phyloP scores from a whole-genome alignment of 1,284 basidiomycete genomes.

The Takashimella koratensis region DNA sequence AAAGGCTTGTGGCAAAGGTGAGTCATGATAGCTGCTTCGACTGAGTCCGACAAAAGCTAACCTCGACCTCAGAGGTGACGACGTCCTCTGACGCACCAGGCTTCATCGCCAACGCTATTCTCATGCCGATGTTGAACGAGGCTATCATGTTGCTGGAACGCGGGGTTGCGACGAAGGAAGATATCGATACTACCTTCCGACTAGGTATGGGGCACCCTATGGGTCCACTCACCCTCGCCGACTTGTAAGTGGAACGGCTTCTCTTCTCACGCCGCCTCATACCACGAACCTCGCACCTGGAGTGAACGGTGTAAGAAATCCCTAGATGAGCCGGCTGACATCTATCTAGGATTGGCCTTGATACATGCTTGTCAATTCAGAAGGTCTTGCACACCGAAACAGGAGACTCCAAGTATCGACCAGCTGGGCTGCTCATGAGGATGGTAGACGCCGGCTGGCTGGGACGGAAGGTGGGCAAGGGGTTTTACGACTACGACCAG shows the following conservation, averaged over 20 bases:
- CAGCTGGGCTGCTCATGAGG: constrained; percentile 78
- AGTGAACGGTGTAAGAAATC: too few relatives aligned
- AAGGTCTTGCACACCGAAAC: constrained; percentile 83
- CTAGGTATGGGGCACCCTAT: constrained; percentile 96
- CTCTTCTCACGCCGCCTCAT: too few relatives aligned
- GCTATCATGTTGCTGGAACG: constrained; percentile 90
- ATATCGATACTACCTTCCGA: constrained; percentile 90
- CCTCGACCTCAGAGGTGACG: constrained; percentile 64
- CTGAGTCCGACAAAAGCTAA: neutral
- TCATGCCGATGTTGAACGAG: constrained; percentile 57
- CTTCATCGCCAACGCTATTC: constrained; percentile 52
- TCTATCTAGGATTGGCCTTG: constrained; percentile 68
- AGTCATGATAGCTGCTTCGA: constrained; percentile 10
- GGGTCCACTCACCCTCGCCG: constrained; percentile 82
- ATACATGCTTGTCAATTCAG: constrained; percentile 86
- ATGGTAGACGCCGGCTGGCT: constrained; percentile 97
- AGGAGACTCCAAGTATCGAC: constrained; percentile 95
- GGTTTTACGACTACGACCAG: constrained; percentile 68
- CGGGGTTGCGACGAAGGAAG: constrained; percentile 85
- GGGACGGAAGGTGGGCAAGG: constrained; percentile 69
- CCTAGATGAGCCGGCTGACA: too few relatives aligned
- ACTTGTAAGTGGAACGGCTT: constrained; percentile 53
- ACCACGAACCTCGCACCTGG: too few relatives aligned
- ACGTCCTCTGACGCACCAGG: constrained; percentile 86
- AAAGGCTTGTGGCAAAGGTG: constrained; percentile 83